Base-by-base conservation (phyloP, 441 rosid species). In the Geranium incanum region DNA sequence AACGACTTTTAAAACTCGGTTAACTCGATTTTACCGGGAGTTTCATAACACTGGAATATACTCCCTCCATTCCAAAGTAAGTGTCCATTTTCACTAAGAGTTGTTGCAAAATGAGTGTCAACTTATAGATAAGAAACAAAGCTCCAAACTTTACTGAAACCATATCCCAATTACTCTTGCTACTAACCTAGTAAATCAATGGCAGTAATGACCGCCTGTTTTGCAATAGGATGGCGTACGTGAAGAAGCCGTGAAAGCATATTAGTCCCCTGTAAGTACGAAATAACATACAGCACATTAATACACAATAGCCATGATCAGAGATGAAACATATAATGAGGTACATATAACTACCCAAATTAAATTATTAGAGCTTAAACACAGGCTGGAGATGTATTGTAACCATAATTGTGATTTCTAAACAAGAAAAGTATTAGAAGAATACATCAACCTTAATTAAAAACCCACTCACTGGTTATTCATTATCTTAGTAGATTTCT, bases 221-320 rank as follows among this genome's bases (percentile, higher is more conserved):
- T 95, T 78, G 99, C 97, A 68, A 95, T 88, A 71, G 89, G 97
- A 70, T 89, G 86, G 62, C 92, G 87, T 70, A 95, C 99, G 81
- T 95, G 95, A 84, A 95, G 98, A 86, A 95, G 97, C 75, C 94
- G 81, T 68, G 99, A 93, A 81, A 93, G 97, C 99, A 95, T 93
- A 82, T 95, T 95, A 45, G 99, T 95, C 69, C 99, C 99, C 99
- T 95, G 93, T 73, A 72, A 70, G 76, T 77, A 83, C 72, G 64
- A 74, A 71, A 78, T 16, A 7, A 38, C 48, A 37, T 66, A n/a
- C 39, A 38, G 33, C 71, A 36, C 64, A 43, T 65, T 0, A 69
- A 66, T 37, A 66, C 64, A 59, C 28, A 66, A 16, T 36, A 60
- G 7, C 18, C 21, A n/a, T 36, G 37, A 66, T 15, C 19, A 60